Evolutionary conservation across 2,329 filamentous ascomycete genomes (phyloP), one percentile per base, ranked within the genome.

Genomic region (Fusarium vanettenii): DNA sequence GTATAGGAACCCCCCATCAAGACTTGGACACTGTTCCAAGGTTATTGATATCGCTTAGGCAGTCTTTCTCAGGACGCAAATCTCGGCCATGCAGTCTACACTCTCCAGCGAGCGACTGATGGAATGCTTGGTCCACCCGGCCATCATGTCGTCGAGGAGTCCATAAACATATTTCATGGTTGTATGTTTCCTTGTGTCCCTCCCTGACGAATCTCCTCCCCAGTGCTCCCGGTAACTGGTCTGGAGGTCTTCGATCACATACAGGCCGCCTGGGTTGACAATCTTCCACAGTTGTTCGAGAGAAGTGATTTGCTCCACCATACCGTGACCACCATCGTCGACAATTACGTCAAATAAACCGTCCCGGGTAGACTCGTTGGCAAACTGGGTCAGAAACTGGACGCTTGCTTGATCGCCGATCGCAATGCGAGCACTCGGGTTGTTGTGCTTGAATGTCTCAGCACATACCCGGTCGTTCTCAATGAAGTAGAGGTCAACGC

Each of bases 401-500:
- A 74, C 69, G 60, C 85, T 81, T 8, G 81, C 82, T 60, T 85
- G 85, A 64, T 86, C 82, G 5, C 85, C 83, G 6, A 81, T 74
- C 70, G 82, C 85, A 45, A 86, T 82, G 29, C 82, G 84, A 2
- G 82, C 82, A 7, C 79, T 80, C 3, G 75, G 76, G 2, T 78
- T 82, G 25, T 82, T 81, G 56, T 78, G 68, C 7, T 80, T 79
- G 79, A 82, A 84, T 33, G 81, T 80, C 33, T 79, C 69, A 5
- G 80, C 84, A 62, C 84, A 86, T 5, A 68, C 73, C 10, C 71
- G 79, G 64, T 86, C 80, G 64, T 80, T 81, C 60, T 86, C 84
- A 67, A 86, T 84, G 67, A 82, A 85, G 71, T 85, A 85, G 20
- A 86, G 77, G 31, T 85, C 81, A 10, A 86, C 77, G 18, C 81